phyloP scores from a whole-genome alignment of 371 early-diverging fungal species.

The Thermomucor indicae-seudaticae region DNA sequence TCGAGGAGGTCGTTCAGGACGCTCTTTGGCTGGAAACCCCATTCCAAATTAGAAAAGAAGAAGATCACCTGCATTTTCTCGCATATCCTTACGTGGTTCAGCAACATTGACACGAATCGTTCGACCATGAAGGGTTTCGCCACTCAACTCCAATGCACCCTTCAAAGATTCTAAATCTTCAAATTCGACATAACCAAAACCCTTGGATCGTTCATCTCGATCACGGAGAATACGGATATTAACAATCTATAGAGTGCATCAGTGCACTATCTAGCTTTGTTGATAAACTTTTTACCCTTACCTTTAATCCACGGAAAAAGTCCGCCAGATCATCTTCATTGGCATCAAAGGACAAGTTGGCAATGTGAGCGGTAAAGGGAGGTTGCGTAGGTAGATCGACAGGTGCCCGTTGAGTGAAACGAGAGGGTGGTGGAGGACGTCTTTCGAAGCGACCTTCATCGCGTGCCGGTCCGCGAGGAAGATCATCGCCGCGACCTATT shows the following conservation, averaged over 20 bases:
- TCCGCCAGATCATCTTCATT: conserved; percentile 69
- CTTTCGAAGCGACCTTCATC: conserved; percentile 33
- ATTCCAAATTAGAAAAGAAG: not conserved
- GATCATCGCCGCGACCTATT: conserved; percentile 13
- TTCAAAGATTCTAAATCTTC: conserved; percentile 77
- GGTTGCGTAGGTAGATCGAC: conserved; percentile 78
- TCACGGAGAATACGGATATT: conserved; percentile 72
- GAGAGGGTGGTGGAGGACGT: conserved; percentile 29
- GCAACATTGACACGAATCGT: conserved; percentile 83
- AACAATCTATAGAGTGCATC: conserved; percentile 36
- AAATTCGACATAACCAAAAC: conserved; percentile 95
- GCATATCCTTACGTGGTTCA: conserved; percentile 66
- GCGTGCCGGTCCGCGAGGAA: conserved; percentile 17
- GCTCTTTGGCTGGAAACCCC: conserved; percentile 25
- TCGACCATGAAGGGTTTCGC: conserved; percentile 63
- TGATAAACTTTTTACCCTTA: conserved; percentile 14
- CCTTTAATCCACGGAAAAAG: conserved; percentile 69
- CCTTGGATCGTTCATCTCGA: conserved; percentile 77
- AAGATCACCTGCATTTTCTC: not conserved
- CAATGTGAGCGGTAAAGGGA: conserved; percentile 87
- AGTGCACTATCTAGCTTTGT: not conserved
- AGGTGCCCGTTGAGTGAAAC: conserved; percentile 45
- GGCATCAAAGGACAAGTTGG: conserved; percentile 83
- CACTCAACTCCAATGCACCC: conserved; percentile 68
- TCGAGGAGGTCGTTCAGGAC: conserved; percentile 27